Evolutionary conservation across 1,139 yeast species (phyloP).

Genomic region (Blastobotrys apis): DNA sequence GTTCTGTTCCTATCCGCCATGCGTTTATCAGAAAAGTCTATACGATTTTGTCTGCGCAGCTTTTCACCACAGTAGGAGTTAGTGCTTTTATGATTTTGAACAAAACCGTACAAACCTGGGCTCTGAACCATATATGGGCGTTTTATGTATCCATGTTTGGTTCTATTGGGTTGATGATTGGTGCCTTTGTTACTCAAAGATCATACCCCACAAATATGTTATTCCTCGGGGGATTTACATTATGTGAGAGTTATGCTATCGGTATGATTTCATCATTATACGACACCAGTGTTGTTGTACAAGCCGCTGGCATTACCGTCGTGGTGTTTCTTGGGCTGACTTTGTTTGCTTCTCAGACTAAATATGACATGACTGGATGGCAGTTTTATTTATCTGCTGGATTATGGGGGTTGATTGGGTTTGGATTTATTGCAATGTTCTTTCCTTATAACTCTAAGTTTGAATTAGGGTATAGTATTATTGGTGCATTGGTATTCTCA

Average conservation of each 20-base stretch:
- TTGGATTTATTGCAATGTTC: slow-evolving; percentile 66
- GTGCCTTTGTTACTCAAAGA: slow-evolving; percentile 55
- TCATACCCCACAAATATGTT: slow-evolving; percentile 60
- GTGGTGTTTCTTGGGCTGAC: slow-evolving; percentile 73
- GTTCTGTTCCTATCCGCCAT: slow-evolving; percentile 71
- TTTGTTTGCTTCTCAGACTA: slow-evolving; percentile 73
- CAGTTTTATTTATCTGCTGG: slow-evolving; percentile 59
- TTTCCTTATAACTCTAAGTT: slow-evolving; percentile 54
- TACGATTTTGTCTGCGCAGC: slow-evolving; percentile 61
- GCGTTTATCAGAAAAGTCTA: slow-evolving; percentile 77
- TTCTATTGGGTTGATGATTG: slow-evolving; percentile 58
- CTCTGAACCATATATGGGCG: slow-evolving; percentile 57
- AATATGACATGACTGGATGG: slow-evolving; percentile 73
- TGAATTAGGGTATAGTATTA: slow-evolving; percentile 62
- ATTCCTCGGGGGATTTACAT: slow-evolving; percentile 61
- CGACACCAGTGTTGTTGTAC: slow-evolving; percentile 60
- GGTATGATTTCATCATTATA: slow-evolving; percentile 65
- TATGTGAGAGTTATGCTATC: slow-evolving; percentile 68
- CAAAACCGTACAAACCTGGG: slow-evolving; percentile 51
- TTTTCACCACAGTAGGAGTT: slow-evolving; percentile 56
- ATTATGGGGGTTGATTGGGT: slow-evolving; percentile 66
- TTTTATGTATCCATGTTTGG: slow-evolving; percentile 55
- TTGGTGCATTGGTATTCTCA: slow-evolving; percentile 72
- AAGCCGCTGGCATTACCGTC: slow-evolving; percentile 67
- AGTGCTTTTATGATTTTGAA: slow-evolving; percentile 53